Conservation (phyloP, 192 early-diverging fungal genomes). For the Martensiomyces pterosporus region DNA sequence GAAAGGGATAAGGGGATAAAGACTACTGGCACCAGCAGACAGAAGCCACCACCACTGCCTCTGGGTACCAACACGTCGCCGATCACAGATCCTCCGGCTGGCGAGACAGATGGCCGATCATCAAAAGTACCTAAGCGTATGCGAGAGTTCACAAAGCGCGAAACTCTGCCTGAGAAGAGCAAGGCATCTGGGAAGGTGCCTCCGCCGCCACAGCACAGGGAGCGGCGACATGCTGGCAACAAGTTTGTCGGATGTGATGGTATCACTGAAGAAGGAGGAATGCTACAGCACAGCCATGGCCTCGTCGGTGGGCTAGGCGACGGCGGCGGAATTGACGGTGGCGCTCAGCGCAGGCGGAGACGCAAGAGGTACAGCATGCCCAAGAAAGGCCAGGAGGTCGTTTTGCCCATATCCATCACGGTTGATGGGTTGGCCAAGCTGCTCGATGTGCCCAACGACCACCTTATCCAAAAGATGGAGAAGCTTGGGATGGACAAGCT, state of each 20-base stretch:
- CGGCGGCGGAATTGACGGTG: too few relatives aligned
- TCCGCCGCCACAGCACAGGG: neutral
- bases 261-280: neutral
- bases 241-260: too few relatives aligned
- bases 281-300: neutral
- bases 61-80: neutral
- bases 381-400: conserved; percentile 55
- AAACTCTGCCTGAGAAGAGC: neutral
- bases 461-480: conserved; percentile 68
- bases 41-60: neutral
- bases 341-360: conserved; percentile 3
- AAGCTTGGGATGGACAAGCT: conserved; percentile 78
- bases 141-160: neutral
- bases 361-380: conserved; percentile 29
- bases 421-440: conserved; percentile 78
- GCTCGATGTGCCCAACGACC: conserved; percentile 69
- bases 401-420: conserved; percentile 76
- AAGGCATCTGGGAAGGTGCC: neutral
- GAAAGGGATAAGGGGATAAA: neutral
- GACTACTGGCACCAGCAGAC: neutral
- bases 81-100: neutral
- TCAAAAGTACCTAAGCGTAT: neutral
- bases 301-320: neutral
- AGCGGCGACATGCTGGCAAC: neutral
- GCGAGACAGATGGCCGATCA: neutral